These are phyloP conservation scores for Glomus cerebriforme DNA, from an alignment of 192 early-diverging fungal genomes.

Conservation along the genomic window DNA sequence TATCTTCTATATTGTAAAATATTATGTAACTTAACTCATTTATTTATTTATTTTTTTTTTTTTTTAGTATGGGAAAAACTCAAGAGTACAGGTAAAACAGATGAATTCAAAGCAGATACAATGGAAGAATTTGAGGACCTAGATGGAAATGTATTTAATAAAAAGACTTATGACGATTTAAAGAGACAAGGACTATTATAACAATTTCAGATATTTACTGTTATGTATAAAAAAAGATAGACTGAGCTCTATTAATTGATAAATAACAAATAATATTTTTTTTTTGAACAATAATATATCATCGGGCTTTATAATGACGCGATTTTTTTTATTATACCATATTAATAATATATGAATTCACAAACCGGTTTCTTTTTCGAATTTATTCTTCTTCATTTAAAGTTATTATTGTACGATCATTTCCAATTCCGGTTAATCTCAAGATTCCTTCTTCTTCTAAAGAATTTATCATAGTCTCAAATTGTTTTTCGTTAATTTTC, in stretches of 20 bases:
- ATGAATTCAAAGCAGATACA: constrained; percentile 71
- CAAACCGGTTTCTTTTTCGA: no score
- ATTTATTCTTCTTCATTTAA: neutral
- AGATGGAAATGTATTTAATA: constrained; percentile 86
- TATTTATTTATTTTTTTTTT: neutral
- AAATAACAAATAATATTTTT: no score
- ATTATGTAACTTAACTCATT: no score
- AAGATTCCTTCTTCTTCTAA: constrained; percentile 20
- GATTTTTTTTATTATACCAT: no score
- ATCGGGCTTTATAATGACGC: no score
- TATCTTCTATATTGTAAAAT: constrained; percentile 24
- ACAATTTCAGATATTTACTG: neutral
- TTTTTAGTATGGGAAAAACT: constrained; percentile 81
- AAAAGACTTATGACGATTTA: constrained; percentile 84
- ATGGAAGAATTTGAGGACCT: constrained; percentile 90
- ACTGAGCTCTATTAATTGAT: no score
- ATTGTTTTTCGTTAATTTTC: constrained; percentile 17
- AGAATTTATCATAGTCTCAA: neutral
- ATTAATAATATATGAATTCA: no score
- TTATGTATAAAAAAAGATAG: no score
- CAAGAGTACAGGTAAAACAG: constrained; percentile 66
- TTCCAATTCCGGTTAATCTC: neutral
- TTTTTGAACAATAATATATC: no score
- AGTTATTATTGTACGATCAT: constrained; percentile 14
- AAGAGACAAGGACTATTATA: constrained; percentile 82